Evolutionary conservation across 768 basidiomycete species (phyloP).

Genomic region (Boletus barrowsii): DNA sequence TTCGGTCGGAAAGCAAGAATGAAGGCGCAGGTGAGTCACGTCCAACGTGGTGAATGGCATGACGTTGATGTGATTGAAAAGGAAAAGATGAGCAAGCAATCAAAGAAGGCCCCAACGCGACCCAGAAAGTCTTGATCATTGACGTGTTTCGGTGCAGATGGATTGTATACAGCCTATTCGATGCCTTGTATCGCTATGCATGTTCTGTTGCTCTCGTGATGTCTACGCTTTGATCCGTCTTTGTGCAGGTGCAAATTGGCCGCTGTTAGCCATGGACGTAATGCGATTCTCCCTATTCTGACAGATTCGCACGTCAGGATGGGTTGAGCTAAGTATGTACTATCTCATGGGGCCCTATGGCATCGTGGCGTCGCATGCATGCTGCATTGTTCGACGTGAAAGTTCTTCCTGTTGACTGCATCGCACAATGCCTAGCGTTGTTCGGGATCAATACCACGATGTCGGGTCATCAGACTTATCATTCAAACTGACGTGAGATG

Average conservation of each 20-base stretch:
- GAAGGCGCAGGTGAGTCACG: conserved; percentile 37
- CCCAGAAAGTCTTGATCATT: conserved; percentile 26
- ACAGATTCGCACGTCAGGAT: too few species aligned
- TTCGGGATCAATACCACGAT: background rate
- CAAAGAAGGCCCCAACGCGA: conserved; percentile 21
- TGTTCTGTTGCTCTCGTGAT: conserved; percentile 9
- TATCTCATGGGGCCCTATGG: too few species aligned
- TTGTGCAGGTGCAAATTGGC: background rate
- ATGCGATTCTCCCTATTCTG: background rate
- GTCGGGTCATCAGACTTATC: background rate
- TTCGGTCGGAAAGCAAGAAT: conserved; percentile 39
- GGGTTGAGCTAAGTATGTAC: too few species aligned
- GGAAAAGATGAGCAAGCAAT: conserved; percentile 32
- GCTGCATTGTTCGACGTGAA: too few species aligned
- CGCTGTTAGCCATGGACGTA: background rate
- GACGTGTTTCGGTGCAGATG: background rate
- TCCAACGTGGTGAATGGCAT: background rate
- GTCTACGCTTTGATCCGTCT: conserved; percentile 3
- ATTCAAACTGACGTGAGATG: background rate
- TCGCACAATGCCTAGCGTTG: too few species aligned
- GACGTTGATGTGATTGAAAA: conserved; percentile 11
- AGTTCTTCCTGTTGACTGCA: too few species aligned
- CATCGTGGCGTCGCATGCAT: too few species aligned
- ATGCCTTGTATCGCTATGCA: conserved; percentile 16
- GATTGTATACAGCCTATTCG: conserved; percentile 9